Evolutionary conservation across 2,329 filamentous ascomycete species (phyloP), one percentile per base, ranked within the genome.

Genomic region (Albophoma yamanashiensis): DNA sequence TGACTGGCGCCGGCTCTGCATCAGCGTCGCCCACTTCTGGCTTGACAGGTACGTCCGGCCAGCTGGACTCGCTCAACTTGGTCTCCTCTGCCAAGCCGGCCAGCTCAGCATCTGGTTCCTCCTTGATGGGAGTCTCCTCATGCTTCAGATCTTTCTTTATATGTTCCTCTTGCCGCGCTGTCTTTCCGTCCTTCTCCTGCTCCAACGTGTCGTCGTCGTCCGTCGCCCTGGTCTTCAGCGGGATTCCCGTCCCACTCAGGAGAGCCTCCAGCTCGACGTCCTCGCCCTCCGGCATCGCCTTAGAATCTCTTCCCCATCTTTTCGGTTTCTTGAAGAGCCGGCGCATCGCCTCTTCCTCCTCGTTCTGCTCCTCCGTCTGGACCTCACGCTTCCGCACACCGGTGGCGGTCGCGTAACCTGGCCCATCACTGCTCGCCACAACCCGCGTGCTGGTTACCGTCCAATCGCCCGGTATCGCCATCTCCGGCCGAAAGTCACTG

Each of bases 381-480:
- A 72, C 73, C 62, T 84, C 83, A 27, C 87, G 77, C 72, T 91
- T 91, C 55, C 82, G 76, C 22, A 87, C 79, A 0, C 85, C 86
- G 36, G 78, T 77, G 12, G 81, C 82, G 60, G 78, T 76, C 8
- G 73, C 74, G 34, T 76, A 73, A 53, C 74, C 72, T 7, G 76
- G 75, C 25, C 79, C 75, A 27, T 67, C 65, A 39, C 66, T 71
- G 17, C 79, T 77, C 17, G 79, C 74, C 27, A 87, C 74, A 4
- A 85, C 79, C 53, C 84, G 80, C 47, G 90, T 83, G 7, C 82
- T 85, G 61, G 83, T 86, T 14, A 87, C 83, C 0, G 91, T 85
- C 93, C 93, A 99, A 58, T 96, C 89, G 39, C 94, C 91, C 4
- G 88, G 87, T 78, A 97, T 86, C 6, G 92, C 92, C 84, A 97